Conservation (phyloP, 1,284 basidiomycete genomes). For the Hemileia vastatrix region DNA sequence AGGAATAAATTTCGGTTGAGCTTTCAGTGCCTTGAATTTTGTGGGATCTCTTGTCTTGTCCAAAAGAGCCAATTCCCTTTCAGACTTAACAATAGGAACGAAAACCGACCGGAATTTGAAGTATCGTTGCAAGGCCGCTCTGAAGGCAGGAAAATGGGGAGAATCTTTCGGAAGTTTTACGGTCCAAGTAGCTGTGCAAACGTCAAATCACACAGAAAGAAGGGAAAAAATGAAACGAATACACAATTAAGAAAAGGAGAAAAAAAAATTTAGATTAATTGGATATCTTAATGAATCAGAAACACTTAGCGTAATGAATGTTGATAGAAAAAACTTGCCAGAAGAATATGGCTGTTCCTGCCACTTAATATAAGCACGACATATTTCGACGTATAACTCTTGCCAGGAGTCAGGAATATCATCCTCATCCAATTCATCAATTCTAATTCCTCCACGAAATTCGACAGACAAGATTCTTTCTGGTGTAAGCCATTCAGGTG, state of each 20-base stretch:
- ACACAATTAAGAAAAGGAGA: conserved; percentile 11
- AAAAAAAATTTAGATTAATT: too few relatives aligned
- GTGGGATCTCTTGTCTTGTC: conserved; percentile 38
- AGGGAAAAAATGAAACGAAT: conserved; percentile 22
- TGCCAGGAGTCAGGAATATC: conserved; percentile 36
- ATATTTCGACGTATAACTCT: conserved; percentile 54
- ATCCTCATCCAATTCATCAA: conserved; percentile 32
- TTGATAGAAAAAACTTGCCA: too few relatives aligned
- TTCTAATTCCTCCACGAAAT: conserved; percentile 13
- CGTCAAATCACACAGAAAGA: too few relatives aligned
- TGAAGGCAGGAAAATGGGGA: conserved; percentile 55
- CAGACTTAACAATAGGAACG: conserved; percentile 50
- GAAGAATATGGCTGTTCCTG: conserved; percentile 78
- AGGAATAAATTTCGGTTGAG: conserved; percentile 47
- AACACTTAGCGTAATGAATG: too few relatives aligned
- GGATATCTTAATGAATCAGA: too few relatives aligned
- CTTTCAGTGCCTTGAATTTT: conserved; percentile 41
- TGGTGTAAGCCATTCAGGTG: conserved; percentile 48
- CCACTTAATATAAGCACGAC: conserved; percentile 83
- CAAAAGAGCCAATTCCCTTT: conserved; percentile 30
- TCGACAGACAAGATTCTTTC: conserved; percentile 3
- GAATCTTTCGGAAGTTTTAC: conserved; percentile 50
- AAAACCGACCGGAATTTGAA: conserved; percentile 56
- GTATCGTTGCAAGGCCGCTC: conserved; percentile 57
- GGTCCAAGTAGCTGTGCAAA: conserved; percentile 64